Conservation (phyloP, 2,329 filamentous ascomycete species). For the Septoria petroselini region DNA sequence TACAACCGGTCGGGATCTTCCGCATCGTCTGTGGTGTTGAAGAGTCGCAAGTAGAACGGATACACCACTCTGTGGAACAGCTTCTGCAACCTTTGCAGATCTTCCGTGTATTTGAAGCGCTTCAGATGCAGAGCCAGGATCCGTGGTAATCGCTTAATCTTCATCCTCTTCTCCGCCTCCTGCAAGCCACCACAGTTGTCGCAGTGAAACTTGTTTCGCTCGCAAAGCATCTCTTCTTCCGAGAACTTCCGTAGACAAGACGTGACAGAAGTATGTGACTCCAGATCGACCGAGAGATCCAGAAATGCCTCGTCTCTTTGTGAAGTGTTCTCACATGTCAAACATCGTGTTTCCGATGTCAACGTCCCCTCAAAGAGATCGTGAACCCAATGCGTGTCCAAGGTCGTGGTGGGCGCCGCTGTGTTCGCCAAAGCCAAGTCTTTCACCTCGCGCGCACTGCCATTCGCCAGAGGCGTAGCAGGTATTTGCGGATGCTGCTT, state of each 20-base stretch:
- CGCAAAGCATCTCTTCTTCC: slow-evolving; percentile 96
- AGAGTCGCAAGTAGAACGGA: slow-evolving; percentile 91
- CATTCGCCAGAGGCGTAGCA: slow-evolving; percentile 27
- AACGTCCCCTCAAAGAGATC: slow-evolving; percentile 93
- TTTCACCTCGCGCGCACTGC: slow-evolving; percentile 25
- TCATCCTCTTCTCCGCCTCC: slow-evolving; percentile 98
- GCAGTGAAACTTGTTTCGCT: slow-evolving; percentile 98
- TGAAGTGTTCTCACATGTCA: slow-evolving; percentile 94
- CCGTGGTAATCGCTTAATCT: slow-evolving; percentile 90
- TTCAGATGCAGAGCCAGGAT: slow-evolving; percentile 92
- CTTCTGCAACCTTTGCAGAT: slow-evolving; percentile 89
- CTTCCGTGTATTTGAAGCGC: slow-evolving; percentile 97
- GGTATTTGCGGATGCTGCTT: slow-evolving; percentile 54
- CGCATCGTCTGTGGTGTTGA: slow-evolving; percentile 95
- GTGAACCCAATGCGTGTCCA: slow-evolving; percentile 75
- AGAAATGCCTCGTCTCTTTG: slow-evolving; percentile 94
- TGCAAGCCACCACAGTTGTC: slow-evolving; percentile 95
- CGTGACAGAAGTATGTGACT: slow-evolving; percentile 93
- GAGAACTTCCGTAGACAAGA: slow-evolving; percentile 95
- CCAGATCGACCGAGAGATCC: slow-evolving; percentile 91
- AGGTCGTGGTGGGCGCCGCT: slow-evolving; percentile 22
- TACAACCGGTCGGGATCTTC: slow-evolving; percentile 91
- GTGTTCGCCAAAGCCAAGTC: slow-evolving; percentile 17
- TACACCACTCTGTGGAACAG: slow-evolving; percentile 96
- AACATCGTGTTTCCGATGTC: slow-evolving; percentile 91